phyloP scores from a whole-genome alignment of 2,329 filamentous ascomycete genomes.

The Calycina herbarum region DNA sequence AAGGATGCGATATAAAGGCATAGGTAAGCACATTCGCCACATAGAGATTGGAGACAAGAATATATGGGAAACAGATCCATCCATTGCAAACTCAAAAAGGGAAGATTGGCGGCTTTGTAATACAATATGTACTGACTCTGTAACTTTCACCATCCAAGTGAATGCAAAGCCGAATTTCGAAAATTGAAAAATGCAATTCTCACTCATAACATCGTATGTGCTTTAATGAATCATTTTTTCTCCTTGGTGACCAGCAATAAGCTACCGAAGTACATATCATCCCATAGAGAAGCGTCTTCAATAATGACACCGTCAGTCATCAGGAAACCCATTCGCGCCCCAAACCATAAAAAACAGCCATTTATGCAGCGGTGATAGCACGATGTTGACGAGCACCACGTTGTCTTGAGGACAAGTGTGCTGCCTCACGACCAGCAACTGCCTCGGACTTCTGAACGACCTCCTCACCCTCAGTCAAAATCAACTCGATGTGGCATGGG shows the following conservation, averaged over 20 bases:
- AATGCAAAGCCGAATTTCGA: not conserved
- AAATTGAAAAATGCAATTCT: conserved; percentile 1
- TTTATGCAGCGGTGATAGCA: conserved; percentile 66
- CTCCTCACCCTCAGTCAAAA: conserved; percentile 97
- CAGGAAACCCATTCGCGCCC: conserved; percentile 32
- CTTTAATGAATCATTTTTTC: conserved; percentile 24
- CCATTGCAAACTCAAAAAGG: not conserved
- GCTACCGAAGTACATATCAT: conserved; percentile 37
- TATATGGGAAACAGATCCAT: not conserved
- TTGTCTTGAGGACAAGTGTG: conserved; percentile 86
- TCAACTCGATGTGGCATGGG: conserved; percentile 99
- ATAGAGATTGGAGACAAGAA: not conserved
- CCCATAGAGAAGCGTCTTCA: conserved; percentile 27
- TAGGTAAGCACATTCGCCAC: too few species aligned
- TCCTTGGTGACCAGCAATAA: conserved; percentile 32
- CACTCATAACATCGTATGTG: conserved; percentile 6
- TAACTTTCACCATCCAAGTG: not conserved
- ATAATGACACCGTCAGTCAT: conserved; percentile 29
- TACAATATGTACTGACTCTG: not conserved
- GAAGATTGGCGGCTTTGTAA: not conserved
- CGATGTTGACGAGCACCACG: conserved; percentile 69
- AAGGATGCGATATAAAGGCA: too few species aligned
- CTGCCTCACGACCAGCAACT: conserved; percentile 61
- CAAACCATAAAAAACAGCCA: conserved; percentile 34
- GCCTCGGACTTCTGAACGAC: conserved; percentile 85